Evolutionary conservation across 1,139 yeast genomes (phyloP).

Genomic region (Zygosaccharomyces sapae): DNA sequence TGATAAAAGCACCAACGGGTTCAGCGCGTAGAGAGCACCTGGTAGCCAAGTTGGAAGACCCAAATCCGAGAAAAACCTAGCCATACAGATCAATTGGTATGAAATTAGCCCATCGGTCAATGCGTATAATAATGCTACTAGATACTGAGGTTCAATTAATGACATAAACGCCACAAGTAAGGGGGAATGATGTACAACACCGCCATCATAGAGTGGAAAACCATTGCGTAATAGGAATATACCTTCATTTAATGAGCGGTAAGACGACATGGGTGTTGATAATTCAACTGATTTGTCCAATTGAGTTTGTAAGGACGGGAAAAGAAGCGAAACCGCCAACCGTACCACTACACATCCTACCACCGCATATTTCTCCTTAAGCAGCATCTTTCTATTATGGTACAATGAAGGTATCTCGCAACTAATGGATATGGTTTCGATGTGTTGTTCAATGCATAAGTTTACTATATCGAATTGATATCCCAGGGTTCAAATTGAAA

Average conservation of each 20-base stretch:
- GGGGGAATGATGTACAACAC: constrained; percentile 84
- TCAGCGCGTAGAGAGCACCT: constrained; percentile 65
- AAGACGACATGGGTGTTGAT: constrained; percentile 42
- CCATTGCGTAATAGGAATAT: constrained; percentile 59
- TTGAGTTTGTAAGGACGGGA: constrained; percentile 26
- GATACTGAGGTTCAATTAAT: constrained; percentile 32
- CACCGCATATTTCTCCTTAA: constrained; percentile 9
- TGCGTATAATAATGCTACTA: constrained; percentile 40
- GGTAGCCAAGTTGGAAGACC: constrained; percentile 45
- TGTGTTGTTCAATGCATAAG: not conserved
- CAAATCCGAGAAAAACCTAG: constrained; percentile 29
- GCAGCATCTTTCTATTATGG: constrained; percentile 3
- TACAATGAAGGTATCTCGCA: not conserved
- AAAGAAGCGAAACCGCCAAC: constrained; percentile 20
- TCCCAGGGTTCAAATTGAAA: not conserved
- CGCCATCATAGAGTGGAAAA: constrained; percentile 73
- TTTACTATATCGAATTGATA: not conserved
- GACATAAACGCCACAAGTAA: constrained; percentile 53
- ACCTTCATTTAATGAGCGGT: constrained; percentile 66
- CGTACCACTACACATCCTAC: constrained; percentile 18
- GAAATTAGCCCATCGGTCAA: constrained; percentile 42
- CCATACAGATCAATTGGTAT: constrained; percentile 33
- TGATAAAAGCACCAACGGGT: constrained; percentile 71
- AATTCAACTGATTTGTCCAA: constrained; percentile 63
- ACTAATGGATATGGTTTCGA: not conserved